phyloP scores from a whole-genome alignment of 257 asterid genomes.

The Capsicum pubescens region DNA sequence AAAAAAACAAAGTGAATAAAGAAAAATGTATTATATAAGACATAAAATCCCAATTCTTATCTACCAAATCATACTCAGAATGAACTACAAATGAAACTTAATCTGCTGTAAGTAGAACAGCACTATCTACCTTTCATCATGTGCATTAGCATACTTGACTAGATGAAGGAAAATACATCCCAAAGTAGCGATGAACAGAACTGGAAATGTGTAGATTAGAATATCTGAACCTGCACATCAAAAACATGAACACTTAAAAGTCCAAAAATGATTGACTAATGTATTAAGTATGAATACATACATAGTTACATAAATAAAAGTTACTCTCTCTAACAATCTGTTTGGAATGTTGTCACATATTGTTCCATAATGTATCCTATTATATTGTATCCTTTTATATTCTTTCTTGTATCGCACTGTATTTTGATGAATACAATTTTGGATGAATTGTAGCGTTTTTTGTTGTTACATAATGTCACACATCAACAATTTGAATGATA shows the following conservation, averaged over 20 bases:
- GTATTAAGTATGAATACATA: not conserved
- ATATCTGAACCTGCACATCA: slow-evolving; percentile 57
- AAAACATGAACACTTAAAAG: not conserved
- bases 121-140: not conserved
- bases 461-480: too few species aligned
- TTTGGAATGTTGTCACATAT: too few species aligned
- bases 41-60: not conserved
- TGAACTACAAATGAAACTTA: not conserved
- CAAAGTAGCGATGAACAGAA: slow-evolving; percentile 61
- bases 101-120: not conserved
- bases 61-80: not conserved
- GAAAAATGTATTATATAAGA: not conserved
- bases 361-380: too few species aligned
- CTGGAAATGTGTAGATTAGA: slow-evolving; percentile 58
- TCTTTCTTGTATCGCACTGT: too few species aligned
- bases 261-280: not conserved
- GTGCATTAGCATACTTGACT: slow-evolving; percentile 29
- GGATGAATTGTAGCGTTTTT: too few species aligned
- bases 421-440: too few species aligned
- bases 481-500: too few species aligned
- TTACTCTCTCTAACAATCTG: not conserved
- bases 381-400: too few species aligned
- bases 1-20: not conserved
- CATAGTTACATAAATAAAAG: not conserved
- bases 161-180: slow-evolving; percentile 74